Conservation (phyloP, 768 basidiomycete species). For the Antrodiella citrinella region DNA sequence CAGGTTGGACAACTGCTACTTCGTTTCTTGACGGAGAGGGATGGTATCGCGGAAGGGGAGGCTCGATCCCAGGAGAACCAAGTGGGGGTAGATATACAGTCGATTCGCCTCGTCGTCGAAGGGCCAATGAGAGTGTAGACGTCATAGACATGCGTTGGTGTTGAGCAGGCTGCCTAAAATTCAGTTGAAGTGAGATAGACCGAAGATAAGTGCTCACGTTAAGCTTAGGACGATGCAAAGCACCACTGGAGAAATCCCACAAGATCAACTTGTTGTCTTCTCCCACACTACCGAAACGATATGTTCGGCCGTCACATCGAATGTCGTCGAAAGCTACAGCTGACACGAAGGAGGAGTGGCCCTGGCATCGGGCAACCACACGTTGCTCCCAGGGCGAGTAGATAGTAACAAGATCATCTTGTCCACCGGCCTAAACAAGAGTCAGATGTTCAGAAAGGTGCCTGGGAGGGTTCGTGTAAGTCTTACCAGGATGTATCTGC, state of each 20-base stretch:
- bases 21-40: slow-evolving; percentile 88
- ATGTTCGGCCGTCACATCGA: slow-evolving; percentile 81
- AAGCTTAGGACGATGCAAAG: slow-evolving; percentile 81
- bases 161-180: slow-evolving; percentile 36
- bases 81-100: slow-evolving; percentile 44
- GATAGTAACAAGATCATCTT: slow-evolving; percentile 93
- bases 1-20: slow-evolving; percentile 84
- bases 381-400: slow-evolving; percentile 93
- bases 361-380: slow-evolving; percentile 92
- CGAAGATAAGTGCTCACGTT: slow-evolving; percentile 31
- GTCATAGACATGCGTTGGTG: slow-evolving; percentile 73
- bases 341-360: slow-evolving; percentile 92
- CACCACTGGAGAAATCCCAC: slow-evolving; percentile 95
- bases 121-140: slow-evolving; percentile 67
- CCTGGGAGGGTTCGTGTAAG: not conserved
- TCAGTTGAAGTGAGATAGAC: not conserved
- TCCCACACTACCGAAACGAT: slow-evolving; percentile 92
- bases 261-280: slow-evolving; percentile 94
- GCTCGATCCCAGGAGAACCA: slow-evolving; percentile 31
- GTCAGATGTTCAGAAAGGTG: not conserved
- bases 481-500: slow-evolving; percentile 78
- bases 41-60: slow-evolving; percentile 55
- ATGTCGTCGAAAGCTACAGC: slow-evolving; percentile 85
- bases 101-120: slow-evolving; percentile 45
- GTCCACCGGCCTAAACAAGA: slow-evolving; percentile 72